These are phyloP conservation scores for Ceratobasidium sp. DNA, from an alignment of 1,284 basidiomycete species.

Conservation along the genomic window DNA sequence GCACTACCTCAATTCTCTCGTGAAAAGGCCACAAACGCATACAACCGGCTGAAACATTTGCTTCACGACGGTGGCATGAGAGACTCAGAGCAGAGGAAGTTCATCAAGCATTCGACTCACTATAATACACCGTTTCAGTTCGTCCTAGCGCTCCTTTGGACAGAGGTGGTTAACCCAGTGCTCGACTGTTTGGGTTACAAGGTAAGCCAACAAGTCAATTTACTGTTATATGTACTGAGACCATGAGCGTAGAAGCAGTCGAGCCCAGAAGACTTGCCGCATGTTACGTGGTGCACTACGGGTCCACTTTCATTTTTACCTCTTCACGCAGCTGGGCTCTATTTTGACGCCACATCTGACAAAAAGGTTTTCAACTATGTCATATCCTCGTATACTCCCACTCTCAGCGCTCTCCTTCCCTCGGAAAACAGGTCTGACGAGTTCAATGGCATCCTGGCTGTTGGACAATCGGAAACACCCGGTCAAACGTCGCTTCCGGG, in stretches of 20 bases:
- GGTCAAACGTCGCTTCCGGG: slow-evolving; percentile 14
- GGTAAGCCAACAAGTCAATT: not conserved
- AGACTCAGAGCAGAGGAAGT: not conserved
- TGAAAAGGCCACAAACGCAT: not conserved
- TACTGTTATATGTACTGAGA: not conserved
- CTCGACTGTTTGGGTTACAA: not conserved
- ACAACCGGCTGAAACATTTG: not conserved
- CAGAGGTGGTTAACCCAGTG: slow-evolving; percentile 14
- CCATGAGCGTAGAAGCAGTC: not conserved
- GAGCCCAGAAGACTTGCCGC: not conserved
- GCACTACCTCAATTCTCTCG: not conserved
- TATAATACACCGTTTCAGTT: not conserved
- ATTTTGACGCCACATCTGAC: not conserved
- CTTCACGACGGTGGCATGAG: not conserved
- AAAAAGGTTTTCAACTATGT: slow-evolving; percentile 15
- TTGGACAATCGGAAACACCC: slow-evolving; percentile 26
- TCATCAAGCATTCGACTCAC: not conserved
- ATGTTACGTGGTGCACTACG: slow-evolving; percentile 30
- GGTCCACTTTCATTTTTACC: slow-evolving; percentile 28
- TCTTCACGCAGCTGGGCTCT: slow-evolving; percentile 33
- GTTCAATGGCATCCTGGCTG: not conserved
- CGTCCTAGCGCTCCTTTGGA: slow-evolving; percentile 8
- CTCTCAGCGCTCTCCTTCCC: slow-evolving; percentile 8
- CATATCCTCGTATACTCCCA: slow-evolving; percentile 35
- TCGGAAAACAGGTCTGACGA: not conserved